Base-by-base conservation (phyloP, 2,329 filamentous ascomycete genomes). In the Clonostachys sp. region DNA sequence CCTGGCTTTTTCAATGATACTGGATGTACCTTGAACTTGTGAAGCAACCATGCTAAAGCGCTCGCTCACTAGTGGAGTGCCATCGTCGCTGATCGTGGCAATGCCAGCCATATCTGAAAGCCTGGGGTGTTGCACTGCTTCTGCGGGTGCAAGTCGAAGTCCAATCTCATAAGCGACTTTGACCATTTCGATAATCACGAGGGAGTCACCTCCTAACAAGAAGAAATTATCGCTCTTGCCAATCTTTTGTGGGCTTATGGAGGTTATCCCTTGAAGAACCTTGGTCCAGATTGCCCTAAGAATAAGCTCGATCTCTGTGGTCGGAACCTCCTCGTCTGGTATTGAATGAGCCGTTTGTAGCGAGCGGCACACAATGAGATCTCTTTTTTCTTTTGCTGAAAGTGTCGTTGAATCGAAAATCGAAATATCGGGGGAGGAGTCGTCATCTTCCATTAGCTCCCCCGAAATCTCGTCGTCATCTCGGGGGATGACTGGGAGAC, bases 231-330 rank as follows among this genome's bases (percentile, higher is more conserved):
- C 9, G 36, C 34, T 6, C 30, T 40, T 46, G 34, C n/a, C 36
- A 33, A 46, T 46, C 9, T 40, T 38, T 8, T 30, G 16, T 6
- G 41, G 14, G n/a, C 51, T 34, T 33, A 38, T 14, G n/a, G 33
- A 39, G 33, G 46, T 35, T 5, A 49, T 34, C 6, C 42, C 34
- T 4, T 34, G 17, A 12, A 55, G 50, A 5, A 51, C 36, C 14
- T 46, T 38, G 9, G 45, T 14, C 34, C 48, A 52, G 35, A 51
- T 40, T 13, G 48, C 48, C 14, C 50, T 43, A 5, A 52, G 14
- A 9, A 41, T 14, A 30, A 51, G 43, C 24, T 59, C 8, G n/a
- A 38, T 38, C 10, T 42, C 20, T 7, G 45, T 47, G 2, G 43
- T 45, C 7, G 36, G n/a, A 6, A 9, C 12, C 42, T 53, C 38